A percentile compares a stretch with the other conserved stretches of the same genome.
Conservation (phyloP, 164 flowering plant genomes). For the Aristolochia californica region DNA sequence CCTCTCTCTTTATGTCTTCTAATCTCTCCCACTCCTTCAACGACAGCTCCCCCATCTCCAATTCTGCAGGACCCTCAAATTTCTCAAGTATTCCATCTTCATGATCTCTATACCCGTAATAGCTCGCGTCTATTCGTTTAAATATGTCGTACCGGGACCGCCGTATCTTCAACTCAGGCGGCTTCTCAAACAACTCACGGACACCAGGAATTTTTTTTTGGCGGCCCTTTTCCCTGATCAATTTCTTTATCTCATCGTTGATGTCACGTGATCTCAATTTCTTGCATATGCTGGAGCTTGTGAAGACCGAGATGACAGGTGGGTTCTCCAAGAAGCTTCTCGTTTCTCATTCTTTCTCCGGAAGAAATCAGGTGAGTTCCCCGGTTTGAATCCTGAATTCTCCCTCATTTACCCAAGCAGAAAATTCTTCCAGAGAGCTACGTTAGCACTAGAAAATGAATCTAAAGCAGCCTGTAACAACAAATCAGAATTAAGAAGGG, state of each 20-base stretch:
- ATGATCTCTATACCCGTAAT: slow-evolving; percentile 86
- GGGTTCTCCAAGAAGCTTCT: no score
- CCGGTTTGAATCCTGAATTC: no score
- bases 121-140: slow-evolving; percentile 85
- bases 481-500: no score
- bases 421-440: no score
- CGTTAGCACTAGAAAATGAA: no score
- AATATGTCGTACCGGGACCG: slow-evolving; percentile 82
- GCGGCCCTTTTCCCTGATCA: slow-evolving; percentile 79
- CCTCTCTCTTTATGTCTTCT: slow-evolving; percentile 70
- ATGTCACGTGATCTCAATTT: no score
- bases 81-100: slow-evolving; percentile 78
- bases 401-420: no score
- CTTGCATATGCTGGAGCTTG: no score
- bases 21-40: slow-evolving; percentile 62
- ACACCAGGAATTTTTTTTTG: slow-evolving; percentile 90
- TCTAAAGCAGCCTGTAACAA: no score
- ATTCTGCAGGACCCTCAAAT: slow-evolving; percentile 69
- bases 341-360: no score
- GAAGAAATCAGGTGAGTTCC: no score
- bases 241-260: slow-evolving; percentile 90
- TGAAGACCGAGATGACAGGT: no score
- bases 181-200: slow-evolving; percentile 80
- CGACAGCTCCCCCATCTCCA: slow-evolving; percentile 47
- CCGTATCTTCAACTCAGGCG: slow-evolving; percentile 73